Conservation (phyloP, 495 filamentous ascomycete species). For the Xanthoparmelia taractica region DNA sequence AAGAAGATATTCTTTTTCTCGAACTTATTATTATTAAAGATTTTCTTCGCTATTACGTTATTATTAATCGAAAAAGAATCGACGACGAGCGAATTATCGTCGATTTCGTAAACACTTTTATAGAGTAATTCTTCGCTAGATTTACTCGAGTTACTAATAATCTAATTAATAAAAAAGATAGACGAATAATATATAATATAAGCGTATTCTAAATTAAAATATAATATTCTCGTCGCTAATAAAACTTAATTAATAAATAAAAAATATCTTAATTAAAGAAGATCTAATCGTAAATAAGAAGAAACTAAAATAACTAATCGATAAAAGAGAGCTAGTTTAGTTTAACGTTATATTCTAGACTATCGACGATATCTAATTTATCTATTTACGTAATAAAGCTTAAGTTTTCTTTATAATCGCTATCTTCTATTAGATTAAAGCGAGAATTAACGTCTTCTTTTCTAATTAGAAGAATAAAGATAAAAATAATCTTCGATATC, state of each 20-base stretch:
- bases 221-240: too few species aligned
- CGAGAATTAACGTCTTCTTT: too few species aligned
- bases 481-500: conserved; percentile 7
- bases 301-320: too few species aligned
- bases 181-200: too few species aligned
- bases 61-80: conserved; percentile 15
- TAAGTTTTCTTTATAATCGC: conserved; percentile 11
- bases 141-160: conserved; percentile 15
- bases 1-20: conserved; percentile 16
- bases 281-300: not conserved
- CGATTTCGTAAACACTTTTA: conserved; percentile 21
- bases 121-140: conserved; percentile 20
- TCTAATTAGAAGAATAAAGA: too few species aligned
- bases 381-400: conserved; percentile 19
- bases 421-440: conserved; percentile 6
- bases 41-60: too few species aligned
- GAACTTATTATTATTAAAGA: conserved; percentile 19
- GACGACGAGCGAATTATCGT: conserved; percentile 11
- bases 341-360: conserved; percentile 49
- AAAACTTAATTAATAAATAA: too few species aligned
- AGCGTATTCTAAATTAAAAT: too few species aligned
- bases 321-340: too few species aligned
- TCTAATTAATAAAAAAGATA: too few species aligned
- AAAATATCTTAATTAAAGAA: conserved; percentile 13
- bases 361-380: too few species aligned